These are phyloP conservation scores for Endocarpon pusillum DNA, from an alignment of 495 filamentous ascomycete species.

Conservation along the genomic window DNA sequence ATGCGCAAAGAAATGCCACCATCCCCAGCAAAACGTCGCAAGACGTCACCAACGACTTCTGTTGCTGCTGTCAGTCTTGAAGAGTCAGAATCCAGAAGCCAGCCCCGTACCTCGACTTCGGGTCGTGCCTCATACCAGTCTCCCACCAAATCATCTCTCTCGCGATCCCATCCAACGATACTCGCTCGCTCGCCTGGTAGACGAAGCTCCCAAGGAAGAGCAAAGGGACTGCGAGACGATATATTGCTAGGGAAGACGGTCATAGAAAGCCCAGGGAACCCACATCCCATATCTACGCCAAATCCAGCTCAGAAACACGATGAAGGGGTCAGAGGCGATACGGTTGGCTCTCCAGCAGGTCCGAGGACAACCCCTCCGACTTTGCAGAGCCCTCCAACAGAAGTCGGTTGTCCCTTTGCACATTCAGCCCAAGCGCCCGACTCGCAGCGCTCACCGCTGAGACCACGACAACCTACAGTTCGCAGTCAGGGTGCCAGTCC, in stretches of 20 bases:
- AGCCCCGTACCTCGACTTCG: constrained; percentile 11
- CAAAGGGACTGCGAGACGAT: not conserved
- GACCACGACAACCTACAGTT: constrained; percentile 1
- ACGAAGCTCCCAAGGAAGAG: not conserved
- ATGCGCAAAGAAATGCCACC: constrained; percentile 35
- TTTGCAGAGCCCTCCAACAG: not conserved
- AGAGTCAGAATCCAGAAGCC: constrained; percentile 14
- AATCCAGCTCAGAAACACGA: not conserved
- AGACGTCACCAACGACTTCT: constrained; percentile 33
- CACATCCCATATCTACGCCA: not conserved
- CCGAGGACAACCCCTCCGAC: not conserved
- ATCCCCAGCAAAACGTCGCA: constrained; percentile 46
- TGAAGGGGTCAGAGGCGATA: not conserved
- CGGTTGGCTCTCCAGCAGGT: not conserved
- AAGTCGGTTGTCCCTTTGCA: not conserved
- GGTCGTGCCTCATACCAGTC: constrained; percentile 43
- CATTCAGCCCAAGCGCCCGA: not conserved
- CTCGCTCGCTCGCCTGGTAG: not conserved
- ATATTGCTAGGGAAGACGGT: not conserved
- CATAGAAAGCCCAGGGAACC: not conserved
- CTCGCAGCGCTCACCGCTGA: not conserved
- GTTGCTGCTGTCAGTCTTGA: constrained; percentile 15
- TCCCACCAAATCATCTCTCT: constrained; percentile 45
- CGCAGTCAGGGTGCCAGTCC: not conserved
- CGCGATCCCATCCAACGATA: constrained; percentile 38